phyloP scores from a whole-genome alignment of 2,329 filamentous ascomycete species.

The Epichloe aotearoae region DNA sequence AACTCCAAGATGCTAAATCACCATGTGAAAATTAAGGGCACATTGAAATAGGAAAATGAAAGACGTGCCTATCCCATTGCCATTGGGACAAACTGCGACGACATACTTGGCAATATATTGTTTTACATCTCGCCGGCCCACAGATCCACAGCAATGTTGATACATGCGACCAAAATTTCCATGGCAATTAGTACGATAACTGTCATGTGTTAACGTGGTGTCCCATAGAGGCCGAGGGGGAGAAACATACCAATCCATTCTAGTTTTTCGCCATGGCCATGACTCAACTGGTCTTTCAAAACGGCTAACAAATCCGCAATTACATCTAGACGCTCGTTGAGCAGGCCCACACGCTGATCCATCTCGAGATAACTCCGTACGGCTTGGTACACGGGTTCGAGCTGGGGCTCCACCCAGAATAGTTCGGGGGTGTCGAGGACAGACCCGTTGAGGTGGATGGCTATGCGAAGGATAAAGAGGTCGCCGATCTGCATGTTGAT shows the following conservation, averaged over 20 bases:
- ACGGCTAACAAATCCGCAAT: conserved; percentile 89
- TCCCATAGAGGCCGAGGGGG: background rate
- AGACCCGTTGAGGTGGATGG: conserved; percentile 93
- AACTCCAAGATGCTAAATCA: background rate
- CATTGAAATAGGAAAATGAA: background rate
- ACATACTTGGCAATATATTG: background rate
- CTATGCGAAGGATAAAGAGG: conserved; percentile 93
- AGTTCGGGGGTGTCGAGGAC: conserved; percentile 94
- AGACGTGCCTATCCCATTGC: too few species aligned
- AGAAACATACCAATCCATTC: conserved; percentile 69
- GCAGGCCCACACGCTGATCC: conserved; percentile 80
- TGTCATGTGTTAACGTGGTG: conserved; percentile 20
- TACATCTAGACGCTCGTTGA: conserved; percentile 76
- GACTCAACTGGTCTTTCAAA: conserved; percentile 87
- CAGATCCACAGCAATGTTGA: conserved; percentile 92
- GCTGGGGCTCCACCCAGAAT: conserved; percentile 95
- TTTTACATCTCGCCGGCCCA: conserved; percentile 38
- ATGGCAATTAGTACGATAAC: conserved; percentile 93
- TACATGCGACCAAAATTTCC: conserved; percentile 81
- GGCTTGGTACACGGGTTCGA: conserved; percentile 92
- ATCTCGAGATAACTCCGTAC: conserved; percentile 94
- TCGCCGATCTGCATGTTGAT: conserved; percentile 99
- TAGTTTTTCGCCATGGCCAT: conserved; percentile 79
- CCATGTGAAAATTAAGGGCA: background rate
- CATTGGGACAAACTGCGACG: background rate